phyloP scores from a whole-genome alignment of 805 yeast genomes.

The Spathaspora sp. region DNA sequence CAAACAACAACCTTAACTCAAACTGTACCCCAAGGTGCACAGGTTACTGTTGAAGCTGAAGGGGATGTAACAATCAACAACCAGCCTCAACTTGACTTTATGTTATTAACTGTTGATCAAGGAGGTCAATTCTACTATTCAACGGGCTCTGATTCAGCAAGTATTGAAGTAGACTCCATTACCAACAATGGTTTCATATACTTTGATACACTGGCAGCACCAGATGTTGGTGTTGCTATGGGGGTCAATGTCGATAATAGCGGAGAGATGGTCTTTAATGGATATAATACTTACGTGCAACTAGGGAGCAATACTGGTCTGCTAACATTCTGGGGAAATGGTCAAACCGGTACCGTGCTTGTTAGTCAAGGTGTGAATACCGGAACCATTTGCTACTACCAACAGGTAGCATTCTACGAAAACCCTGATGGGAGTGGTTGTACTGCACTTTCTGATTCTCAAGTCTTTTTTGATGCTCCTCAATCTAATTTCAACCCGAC shows the following conservation, averaged over 20 bases:
- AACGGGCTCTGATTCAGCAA: too few relatives aligned
- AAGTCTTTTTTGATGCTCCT: not conserved
- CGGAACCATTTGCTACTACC: not conserved
- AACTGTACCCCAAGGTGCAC: too few relatives aligned
- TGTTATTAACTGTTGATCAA: too few relatives aligned
- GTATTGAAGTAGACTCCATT: too few relatives aligned
- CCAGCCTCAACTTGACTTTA: too few relatives aligned
- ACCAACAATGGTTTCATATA: not conserved
- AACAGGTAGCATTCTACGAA: not conserved
- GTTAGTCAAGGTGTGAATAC: not conserved
- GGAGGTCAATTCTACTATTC: too few relatives aligned
- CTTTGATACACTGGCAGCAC: not conserved
- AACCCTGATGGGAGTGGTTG: not conserved
- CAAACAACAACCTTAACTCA: too few relatives aligned
- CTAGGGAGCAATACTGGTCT: not conserved
- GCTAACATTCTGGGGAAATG: not conserved
- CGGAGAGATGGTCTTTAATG: not conserved
- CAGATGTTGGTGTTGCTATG: too few relatives aligned
- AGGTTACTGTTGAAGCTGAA: too few relatives aligned
- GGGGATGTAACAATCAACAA: too few relatives aligned
- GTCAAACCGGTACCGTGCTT: too few relatives aligned
- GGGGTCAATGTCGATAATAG: too few relatives aligned
- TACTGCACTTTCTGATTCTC: not conserved
- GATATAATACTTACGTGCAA: not conserved
- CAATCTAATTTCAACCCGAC: not conserved